Evolutionary conservation across 371 early-diverging fungal genomes (phyloP), one percentile per base, ranked within the genome.

Genomic region (Nematocida ironsii): DNA sequence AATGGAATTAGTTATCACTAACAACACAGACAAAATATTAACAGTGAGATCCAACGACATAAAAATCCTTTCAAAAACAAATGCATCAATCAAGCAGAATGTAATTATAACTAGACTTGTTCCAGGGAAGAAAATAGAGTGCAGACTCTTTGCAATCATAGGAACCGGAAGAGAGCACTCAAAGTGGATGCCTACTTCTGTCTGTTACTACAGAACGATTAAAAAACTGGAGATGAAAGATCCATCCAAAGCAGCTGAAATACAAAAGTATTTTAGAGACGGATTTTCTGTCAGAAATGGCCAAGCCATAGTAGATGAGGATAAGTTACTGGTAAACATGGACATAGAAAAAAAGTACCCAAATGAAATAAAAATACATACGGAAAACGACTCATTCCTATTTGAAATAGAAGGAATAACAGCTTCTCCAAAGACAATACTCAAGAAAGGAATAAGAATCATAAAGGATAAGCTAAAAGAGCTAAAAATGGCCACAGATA

Each of bases 21-120:
- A 78, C 23, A 55, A 33, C 6, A 62, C 70, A 16, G 40, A 58
- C 27, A 44, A 52, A 27, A 54, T 42, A n/a, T 11, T 58, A 9
- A n/a, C 39, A 9, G 64, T 82, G 9, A 47, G 52, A 42, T 72
- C 72, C 1, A 61, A 82, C 39, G 52, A 72, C 55, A 62, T 82
- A 50, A 64, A 62, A 73, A 25, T 71, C 5, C 16, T 20, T n/a
- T 40, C 62, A 6, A 57, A 44, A 18, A 62, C 40, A 45, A 47
- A 57, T 70, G 85, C 89, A 64, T 91, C 92, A 9, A 92, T 94
- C 5, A 89, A 90, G 81, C 90, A 91, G 74, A 93, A 94, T 84
- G 94, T 95, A 82, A 87, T 97, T 25, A 89, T 98, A 67, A 92
- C 94, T 39, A 96, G 95, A 88, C 89, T 99, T 76, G 90, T 94